These are phyloP conservation scores for Fusarium nelsonii DNA, from an alignment of 2,329 filamentous ascomycete species.

Conservation along the genomic window DNA sequence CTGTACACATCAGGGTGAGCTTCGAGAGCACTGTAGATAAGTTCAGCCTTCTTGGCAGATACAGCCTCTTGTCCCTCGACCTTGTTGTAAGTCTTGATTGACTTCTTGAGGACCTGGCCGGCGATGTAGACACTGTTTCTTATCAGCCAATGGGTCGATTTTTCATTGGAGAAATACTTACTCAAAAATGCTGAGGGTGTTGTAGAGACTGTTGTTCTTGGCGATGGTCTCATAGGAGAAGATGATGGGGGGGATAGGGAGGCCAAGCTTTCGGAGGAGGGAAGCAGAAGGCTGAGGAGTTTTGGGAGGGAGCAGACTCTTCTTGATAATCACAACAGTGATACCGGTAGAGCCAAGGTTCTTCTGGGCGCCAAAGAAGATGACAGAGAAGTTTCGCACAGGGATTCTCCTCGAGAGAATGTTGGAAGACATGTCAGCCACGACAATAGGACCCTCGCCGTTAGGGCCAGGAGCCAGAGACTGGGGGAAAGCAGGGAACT, in stretches of 20 bases:
- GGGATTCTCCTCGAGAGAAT: conserved; percentile 86
- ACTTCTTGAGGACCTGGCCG: conserved; percentile 85
- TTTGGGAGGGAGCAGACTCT: conserved; percentile 78
- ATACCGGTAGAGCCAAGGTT: conserved; percentile 90
- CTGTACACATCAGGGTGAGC: conserved; percentile 78
- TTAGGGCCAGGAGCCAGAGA: conserved; percentile 68
- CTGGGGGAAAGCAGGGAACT: conserved; percentile 82
- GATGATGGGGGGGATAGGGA: conserved; percentile 84
- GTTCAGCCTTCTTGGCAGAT: conserved; percentile 77
- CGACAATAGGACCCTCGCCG: conserved; percentile 78
- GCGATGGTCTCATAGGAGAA: conserved; percentile 86
- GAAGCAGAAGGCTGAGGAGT: conserved; percentile 73
- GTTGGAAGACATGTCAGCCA: conserved; percentile 95
- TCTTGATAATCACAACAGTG: conserved; percentile 87
- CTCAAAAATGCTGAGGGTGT: conserved; percentile 94
- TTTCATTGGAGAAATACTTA: conserved; percentile 52
- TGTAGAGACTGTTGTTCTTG: conserved; percentile 96
- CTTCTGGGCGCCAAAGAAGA: conserved; percentile 96
- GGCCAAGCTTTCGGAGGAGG: conserved; percentile 77
- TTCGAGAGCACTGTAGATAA: conserved; percentile 84
- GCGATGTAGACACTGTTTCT: conserved; percentile 80
- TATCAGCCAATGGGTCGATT: conserved; percentile 15
- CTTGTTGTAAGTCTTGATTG: conserved; percentile 75
- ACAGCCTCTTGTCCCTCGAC: conserved; percentile 82
- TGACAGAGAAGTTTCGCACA: conserved; percentile 80